Conservation (phyloP, 257 asterid genomes). For the Rubia yunnanensis region DNA sequence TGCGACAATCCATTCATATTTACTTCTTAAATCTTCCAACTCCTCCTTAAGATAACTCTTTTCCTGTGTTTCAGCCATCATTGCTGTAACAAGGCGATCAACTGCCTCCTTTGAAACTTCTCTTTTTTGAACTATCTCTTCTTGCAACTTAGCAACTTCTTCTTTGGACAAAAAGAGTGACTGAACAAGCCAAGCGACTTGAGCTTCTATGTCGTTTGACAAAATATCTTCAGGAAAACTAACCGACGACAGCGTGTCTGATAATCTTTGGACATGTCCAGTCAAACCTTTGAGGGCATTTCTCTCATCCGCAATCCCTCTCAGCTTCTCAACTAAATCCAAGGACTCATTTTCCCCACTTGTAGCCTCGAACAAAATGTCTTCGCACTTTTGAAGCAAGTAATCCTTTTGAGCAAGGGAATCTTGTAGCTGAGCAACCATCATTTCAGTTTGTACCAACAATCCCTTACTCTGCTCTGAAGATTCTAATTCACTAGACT, state of each 20-base stretch:
- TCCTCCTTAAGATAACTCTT: conserved; percentile 46
- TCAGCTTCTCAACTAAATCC: conserved; percentile 50
- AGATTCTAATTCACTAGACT: conserved; percentile 58
- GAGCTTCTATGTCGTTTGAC: conserved; percentile 40
- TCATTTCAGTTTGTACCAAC: conserved; percentile 38
- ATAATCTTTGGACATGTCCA: conserved; percentile 39
- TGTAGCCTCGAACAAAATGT: conserved; percentile 44
- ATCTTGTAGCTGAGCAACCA: conserved; percentile 53
- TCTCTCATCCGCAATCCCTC: conserved; percentile 61
- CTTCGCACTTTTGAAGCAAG: conserved; percentile 55
- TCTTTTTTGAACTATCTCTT: conserved; percentile 40
- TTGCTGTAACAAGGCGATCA: conserved; percentile 43
- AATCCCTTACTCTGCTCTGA: conserved; percentile 50
- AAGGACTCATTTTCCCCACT: conserved; percentile 38
- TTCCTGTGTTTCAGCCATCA: conserved; percentile 55
- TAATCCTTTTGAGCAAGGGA: conserved; percentile 54
- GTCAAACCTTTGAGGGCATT: conserved; percentile 43
- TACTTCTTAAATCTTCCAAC: conserved; percentile 45
- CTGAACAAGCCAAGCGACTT: conserved; percentile 54
- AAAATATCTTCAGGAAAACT: conserved; percentile 60
- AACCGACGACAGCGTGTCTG: conserved; percentile 30
- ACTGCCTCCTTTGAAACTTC: conserved; percentile 49
- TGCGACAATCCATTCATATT: conserved; percentile 24
- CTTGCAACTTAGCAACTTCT: conserved; percentile 47
- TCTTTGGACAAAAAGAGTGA: conserved; percentile 45